Evolutionary conservation across 106 monocot genomes (phyloP).

Genomic region (Gastrodia elata): DNA sequence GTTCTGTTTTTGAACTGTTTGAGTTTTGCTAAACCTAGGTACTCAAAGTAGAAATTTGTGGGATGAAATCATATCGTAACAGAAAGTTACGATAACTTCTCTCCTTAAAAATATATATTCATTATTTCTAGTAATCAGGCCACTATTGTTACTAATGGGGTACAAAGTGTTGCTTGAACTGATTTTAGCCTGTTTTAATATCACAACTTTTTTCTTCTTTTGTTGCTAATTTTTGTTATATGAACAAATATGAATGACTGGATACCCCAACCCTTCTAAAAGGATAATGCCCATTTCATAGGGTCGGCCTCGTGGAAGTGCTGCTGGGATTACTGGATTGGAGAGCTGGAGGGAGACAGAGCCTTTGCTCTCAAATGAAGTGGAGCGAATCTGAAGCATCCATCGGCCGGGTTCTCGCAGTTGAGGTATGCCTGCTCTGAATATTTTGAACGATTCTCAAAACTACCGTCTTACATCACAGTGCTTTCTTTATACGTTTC

Average conservation of each 20-base stretch:
- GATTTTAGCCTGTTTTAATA: too few relatives aligned
- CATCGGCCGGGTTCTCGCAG: constrained; percentile 91
- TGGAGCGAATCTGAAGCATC: constrained; percentile 99
- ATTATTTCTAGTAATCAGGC: too few relatives aligned
- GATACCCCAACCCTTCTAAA: neutral
- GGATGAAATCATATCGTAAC: too few relatives aligned
- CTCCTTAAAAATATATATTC: too few relatives aligned
- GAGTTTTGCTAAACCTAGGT: too few relatives aligned
- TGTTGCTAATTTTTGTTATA: neutral
- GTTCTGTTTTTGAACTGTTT: too few relatives aligned
- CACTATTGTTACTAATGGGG: too few relatives aligned
- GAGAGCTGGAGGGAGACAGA: constrained; percentile 93
- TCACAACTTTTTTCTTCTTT: neutral
- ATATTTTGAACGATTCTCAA: neutral
- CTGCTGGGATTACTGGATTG: constrained; percentile 92
- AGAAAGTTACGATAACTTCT: too few relatives aligned
- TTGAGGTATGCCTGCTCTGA: constrained; percentile 54
- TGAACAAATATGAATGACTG: neutral
- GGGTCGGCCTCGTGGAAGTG: constrained; percentile 95
- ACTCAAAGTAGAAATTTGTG: too few relatives aligned
- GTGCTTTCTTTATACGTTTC: neutral
- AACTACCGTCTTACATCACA: neutral
- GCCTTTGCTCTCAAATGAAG: constrained; percentile 85
- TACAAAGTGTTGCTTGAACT: too few relatives aligned
- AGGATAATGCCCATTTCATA: constrained; percentile 19